Percentiles rank a stretch among this genome's conserved stretches.
These are phyloP conservation scores for Fomitopsis schrenkii DNA, from an alignment of 1,284 basidiomycete species.

Conservation along the genomic window DNA sequence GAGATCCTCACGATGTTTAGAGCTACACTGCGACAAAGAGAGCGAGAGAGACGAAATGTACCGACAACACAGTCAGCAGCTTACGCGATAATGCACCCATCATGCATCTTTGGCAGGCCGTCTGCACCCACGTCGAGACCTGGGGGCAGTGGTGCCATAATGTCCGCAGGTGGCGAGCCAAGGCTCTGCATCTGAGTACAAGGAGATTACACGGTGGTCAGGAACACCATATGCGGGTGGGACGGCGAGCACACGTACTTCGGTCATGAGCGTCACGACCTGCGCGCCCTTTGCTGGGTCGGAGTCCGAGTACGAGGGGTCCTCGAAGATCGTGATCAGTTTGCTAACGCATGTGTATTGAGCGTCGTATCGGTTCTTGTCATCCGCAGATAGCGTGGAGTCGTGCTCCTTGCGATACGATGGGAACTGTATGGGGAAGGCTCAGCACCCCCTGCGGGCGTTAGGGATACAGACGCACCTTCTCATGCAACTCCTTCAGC, in stretches of 20 bases:
- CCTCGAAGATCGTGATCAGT: slow-evolving; percentile 76
- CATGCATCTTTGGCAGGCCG: slow-evolving; percentile 51
- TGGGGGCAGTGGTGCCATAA: slow-evolving; percentile 89
- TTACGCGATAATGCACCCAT: slow-evolving; percentile 44
- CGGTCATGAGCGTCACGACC: slow-evolving; percentile 71
- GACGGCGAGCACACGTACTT: slow-evolving; percentile 44
- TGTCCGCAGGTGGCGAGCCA: slow-evolving; percentile 85
- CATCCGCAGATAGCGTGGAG: slow-evolving; percentile 48
- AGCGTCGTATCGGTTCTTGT: slow-evolving; percentile 65
- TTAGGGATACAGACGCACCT: slow-evolving; percentile 44
- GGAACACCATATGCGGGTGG: slow-evolving; percentile 8
- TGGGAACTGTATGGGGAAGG: slow-evolving; percentile 62
- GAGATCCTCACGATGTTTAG: not conserved
- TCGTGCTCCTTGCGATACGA: slow-evolving; percentile 62
- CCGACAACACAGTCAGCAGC: not conserved
- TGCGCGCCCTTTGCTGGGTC: slow-evolving; percentile 48
- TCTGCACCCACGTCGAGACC: slow-evolving; percentile 61
- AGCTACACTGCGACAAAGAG: not conserved
- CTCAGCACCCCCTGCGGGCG: not conserved
- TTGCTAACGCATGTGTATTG: slow-evolving; percentile 65
- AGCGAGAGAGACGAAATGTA: not conserved
- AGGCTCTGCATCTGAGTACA: slow-evolving; percentile 71
- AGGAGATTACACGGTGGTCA: not conserved
- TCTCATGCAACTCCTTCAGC: slow-evolving; percentile 81
- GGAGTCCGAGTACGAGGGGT: slow-evolving; percentile 60